Conservation (phyloP, 106 monocot genomes). For the Phalaenopsis equestris region DNA sequence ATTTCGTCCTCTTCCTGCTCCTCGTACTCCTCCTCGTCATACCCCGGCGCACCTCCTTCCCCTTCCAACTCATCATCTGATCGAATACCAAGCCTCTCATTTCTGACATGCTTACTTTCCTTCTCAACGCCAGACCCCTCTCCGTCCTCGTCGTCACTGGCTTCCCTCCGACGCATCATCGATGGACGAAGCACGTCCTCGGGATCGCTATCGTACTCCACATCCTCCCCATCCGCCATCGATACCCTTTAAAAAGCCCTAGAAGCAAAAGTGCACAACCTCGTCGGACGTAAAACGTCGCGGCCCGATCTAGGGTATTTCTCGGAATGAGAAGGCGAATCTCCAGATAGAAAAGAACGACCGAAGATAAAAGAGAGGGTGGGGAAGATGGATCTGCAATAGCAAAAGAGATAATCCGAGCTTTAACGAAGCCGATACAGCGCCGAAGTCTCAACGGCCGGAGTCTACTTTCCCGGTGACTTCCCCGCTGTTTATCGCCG, state of each 20-base stretch:
- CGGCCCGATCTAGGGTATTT: slow-evolving; percentile 1
- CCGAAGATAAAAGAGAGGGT: not conserved
- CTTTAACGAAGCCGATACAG: not conserved
- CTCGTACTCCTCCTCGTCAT: slow-evolving; percentile 52
- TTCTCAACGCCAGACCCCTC: slow-evolving; percentile 20
- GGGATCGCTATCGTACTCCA: slow-evolving; percentile 87
- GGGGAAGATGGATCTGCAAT: not conserved
- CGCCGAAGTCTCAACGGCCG: not conserved
- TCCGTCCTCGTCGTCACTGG: slow-evolving; percentile 71
- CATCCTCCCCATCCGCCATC: slow-evolving; percentile 23
- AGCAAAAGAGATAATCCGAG: not conserved
- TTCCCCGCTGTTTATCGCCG: not conserved
- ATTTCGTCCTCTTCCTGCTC: slow-evolving; percentile 21
- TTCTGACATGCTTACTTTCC: slow-evolving; percentile 9
- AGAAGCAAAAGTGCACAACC: too few species aligned
- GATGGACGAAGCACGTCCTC: slow-evolving; percentile 59
- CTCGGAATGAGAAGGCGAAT: not conserved
- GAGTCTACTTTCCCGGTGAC: not conserved
- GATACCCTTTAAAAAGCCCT: not conserved
- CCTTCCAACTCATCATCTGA: slow-evolving; percentile 65
- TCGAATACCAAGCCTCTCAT: slow-evolving; percentile 23
- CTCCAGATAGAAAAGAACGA: not conserved
- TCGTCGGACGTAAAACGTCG: not conserved
- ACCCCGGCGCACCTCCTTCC: slow-evolving; percentile 46
- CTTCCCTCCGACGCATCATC: slow-evolving; percentile 64